Conservation (phyloP, 352 stramenopile species). For the Phytophthora parvispora region DNA sequence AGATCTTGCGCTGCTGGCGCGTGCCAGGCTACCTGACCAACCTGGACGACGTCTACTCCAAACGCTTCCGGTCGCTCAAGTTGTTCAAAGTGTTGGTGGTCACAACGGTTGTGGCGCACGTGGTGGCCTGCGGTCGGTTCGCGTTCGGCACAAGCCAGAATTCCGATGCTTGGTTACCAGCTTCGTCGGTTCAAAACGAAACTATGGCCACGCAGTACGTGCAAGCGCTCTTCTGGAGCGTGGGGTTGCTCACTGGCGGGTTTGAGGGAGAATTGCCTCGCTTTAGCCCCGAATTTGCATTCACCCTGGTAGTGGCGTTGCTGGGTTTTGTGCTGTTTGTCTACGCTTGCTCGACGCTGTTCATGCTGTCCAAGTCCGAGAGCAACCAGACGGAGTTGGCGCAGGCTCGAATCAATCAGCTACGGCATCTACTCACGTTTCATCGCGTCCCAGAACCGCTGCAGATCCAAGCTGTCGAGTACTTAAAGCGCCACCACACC, state of each 20-base stretch:
- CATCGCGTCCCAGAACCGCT: conserved; percentile 66
- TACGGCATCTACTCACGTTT: conserved; percentile 73
- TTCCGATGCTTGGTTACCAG: conserved; percentile 33
- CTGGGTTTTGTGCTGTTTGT: conserved; percentile 69
- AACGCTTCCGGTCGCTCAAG: conserved; percentile 62
- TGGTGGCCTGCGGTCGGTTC: conserved; percentile 58
- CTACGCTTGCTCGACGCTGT: conserved; percentile 71
- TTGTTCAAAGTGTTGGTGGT: conserved; percentile 53
- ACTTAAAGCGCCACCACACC: conserved; percentile 75
- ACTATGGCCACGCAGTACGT: conserved; percentile 39
- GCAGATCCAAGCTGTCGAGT: conserved; percentile 63
- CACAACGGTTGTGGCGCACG: conserved; percentile 54
- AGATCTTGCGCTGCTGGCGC: conserved; percentile 57
- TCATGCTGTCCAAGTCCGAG: conserved; percentile 81
- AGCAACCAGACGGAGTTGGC: conserved; percentile 47
- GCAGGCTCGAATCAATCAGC: conserved; percentile 71
- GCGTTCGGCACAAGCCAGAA: conserved; percentile 35
- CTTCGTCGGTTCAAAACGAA: conserved; percentile 6
- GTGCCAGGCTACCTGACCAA: conserved; percentile 53
- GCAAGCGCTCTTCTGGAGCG: conserved; percentile 57
- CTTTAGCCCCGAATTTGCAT: conserved; percentile 47
- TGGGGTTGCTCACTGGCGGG: conserved; percentile 64
- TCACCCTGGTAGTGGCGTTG: conserved; percentile 58
- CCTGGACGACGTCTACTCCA: conserved; percentile 65
- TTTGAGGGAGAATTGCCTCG: conserved; percentile 62